Percentiles rank a stretch among this genome's conserved stretches.
phyloP scores from a whole-genome alignment of 352 stramenopile species.

The Globisporangium spiculum region DNA sequence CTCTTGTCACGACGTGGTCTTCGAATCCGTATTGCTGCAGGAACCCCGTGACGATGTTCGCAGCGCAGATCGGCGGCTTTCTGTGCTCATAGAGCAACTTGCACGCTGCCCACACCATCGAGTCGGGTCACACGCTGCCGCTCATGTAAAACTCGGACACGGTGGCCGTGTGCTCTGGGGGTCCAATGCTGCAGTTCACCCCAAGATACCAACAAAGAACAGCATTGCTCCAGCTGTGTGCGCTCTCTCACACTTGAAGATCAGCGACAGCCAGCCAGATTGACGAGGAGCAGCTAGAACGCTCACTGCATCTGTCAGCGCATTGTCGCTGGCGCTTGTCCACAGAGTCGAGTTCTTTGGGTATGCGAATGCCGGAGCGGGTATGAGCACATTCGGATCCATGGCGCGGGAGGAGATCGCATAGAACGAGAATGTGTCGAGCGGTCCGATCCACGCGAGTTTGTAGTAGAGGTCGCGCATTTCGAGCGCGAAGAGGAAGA shows the following conservation, averaged over 20 bases:
- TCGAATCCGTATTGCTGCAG: conserved; percentile 33
- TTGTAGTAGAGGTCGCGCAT: conserved; percentile 55
- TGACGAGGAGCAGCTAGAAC: not conserved
- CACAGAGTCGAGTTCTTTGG: conserved; percentile 7
- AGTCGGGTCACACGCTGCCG: conserved; percentile 38
- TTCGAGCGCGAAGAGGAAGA: conserved; percentile 25
- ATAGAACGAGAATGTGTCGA: conserved; percentile 40
- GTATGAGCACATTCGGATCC: conserved; percentile 9
- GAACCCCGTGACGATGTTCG: conserved; percentile 39
- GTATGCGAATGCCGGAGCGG: not conserved
- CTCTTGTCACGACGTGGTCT: conserved; percentile 21
- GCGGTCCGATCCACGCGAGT: conserved; percentile 44
- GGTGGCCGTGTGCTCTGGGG: not conserved
- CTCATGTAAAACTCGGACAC: conserved; percentile 20
- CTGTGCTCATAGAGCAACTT: conserved; percentile 36
- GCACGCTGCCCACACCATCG: conserved; percentile 50
- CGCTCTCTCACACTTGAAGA: conserved; percentile 1
- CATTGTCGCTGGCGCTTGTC: not conserved
- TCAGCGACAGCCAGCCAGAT: conserved; percentile 4
- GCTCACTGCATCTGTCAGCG: conserved; percentile 1
- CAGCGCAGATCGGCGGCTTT: conserved; percentile 37
- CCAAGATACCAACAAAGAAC: conserved; percentile 18
- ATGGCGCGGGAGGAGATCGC: conserved; percentile 22
- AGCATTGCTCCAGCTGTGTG: not conserved
- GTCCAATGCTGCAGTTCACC: conserved; percentile 6